These are phyloP conservation scores for Nemania sp. DNA, from an alignment of 2,329 filamentous ascomycete genomes.

Conservation along the genomic window DNA sequence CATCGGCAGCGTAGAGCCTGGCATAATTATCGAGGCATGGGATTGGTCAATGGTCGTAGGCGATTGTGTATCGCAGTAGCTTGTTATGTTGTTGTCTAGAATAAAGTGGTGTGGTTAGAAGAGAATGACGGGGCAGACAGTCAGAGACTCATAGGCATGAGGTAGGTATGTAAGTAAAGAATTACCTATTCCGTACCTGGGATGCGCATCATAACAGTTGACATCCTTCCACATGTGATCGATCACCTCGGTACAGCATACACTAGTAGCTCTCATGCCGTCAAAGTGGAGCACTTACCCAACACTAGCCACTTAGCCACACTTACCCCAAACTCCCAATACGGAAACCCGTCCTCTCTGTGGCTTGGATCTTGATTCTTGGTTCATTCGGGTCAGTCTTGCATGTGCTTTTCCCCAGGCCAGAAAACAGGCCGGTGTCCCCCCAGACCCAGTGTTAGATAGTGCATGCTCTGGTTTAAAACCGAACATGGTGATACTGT, in stretches of 20 bases:
- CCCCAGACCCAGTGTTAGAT: neutral
- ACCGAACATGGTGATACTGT: too few species aligned
- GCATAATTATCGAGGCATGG: slow-evolving; percentile 34
- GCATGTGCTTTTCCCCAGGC: slow-evolving; percentile 23
- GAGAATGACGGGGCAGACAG: neutral
- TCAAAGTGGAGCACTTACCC: slow-evolving; percentile 11
- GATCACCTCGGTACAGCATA: slow-evolving; percentile 33
- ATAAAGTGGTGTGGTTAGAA: neutral
- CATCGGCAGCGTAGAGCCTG: slow-evolving; percentile 41
- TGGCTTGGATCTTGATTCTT: slow-evolving; percentile 21
- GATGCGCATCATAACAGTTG: slow-evolving; percentile 18
- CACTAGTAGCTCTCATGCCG: slow-evolving; percentile 15
- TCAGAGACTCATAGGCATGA: slow-evolving; percentile 3
- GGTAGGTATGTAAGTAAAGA: too few species aligned
- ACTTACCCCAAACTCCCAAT: slow-evolving; percentile 23
- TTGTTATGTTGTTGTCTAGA: neutral
- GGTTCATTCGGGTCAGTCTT: slow-evolving; percentile 3
- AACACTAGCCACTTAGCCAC: slow-evolving; percentile 31
- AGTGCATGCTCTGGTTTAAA: too few species aligned
- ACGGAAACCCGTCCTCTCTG: neutral
- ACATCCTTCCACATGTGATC: slow-evolving; percentile 37
- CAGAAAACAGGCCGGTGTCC: too few species aligned
- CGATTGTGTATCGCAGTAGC: slow-evolving; percentile 7
- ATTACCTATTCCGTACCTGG: neutral
- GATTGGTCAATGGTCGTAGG: neutral